Conservation (phyloP, 768 basidiomycete species). For the Podaxis rugospora region DNA sequence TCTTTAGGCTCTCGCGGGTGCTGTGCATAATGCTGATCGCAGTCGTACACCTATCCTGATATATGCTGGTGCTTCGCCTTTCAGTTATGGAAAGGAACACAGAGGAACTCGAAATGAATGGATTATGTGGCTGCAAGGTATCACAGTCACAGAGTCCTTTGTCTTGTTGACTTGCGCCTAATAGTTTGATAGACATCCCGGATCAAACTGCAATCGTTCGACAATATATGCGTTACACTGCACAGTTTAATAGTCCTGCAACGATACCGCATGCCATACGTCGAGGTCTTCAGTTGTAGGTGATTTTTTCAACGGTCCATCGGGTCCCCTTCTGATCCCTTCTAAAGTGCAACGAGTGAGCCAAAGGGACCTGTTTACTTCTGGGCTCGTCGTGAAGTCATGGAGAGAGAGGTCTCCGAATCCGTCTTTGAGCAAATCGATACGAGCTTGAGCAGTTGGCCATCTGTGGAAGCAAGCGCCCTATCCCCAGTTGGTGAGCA, state of each 20-base stretch:
- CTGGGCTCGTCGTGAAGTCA: conserved; percentile 67
- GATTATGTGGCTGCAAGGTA: conserved; percentile 72
- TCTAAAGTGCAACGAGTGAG: conserved; percentile 54
- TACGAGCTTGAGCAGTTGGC: conserved; percentile 34
- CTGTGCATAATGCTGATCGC: conserved; percentile 67
- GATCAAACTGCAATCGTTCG: conserved; percentile 69
- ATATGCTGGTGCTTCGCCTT: conserved; percentile 68
- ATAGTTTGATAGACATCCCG: conserved; percentile 45
- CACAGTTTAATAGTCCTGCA: conserved; percentile 52
- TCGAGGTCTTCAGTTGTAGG: conserved; percentile 63
- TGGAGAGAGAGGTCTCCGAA: conserved; percentile 57
- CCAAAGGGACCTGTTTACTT: conserved; percentile 74
- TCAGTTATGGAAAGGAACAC: conserved; percentile 50
- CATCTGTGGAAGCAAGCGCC: conserved; percentile 43
- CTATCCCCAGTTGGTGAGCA: conserved; percentile 35
- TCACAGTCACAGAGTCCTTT: neutral
- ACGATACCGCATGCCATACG: conserved; percentile 47
- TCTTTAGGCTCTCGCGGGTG: conserved; percentile 60
- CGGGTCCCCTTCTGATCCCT: neutral
- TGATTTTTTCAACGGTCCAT: neutral
- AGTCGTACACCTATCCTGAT: conserved; percentile 61
- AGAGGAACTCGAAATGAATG: conserved; percentile 67
- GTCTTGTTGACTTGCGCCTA: neutral
- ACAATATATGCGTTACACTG: conserved; percentile 69
- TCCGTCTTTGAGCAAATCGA: conserved; percentile 24